Evolutionary conservation across 2,329 filamentous ascomycete genomes (phyloP), one percentile per base, ranked within the genome.

Genomic region (Xylaria sp.): DNA sequence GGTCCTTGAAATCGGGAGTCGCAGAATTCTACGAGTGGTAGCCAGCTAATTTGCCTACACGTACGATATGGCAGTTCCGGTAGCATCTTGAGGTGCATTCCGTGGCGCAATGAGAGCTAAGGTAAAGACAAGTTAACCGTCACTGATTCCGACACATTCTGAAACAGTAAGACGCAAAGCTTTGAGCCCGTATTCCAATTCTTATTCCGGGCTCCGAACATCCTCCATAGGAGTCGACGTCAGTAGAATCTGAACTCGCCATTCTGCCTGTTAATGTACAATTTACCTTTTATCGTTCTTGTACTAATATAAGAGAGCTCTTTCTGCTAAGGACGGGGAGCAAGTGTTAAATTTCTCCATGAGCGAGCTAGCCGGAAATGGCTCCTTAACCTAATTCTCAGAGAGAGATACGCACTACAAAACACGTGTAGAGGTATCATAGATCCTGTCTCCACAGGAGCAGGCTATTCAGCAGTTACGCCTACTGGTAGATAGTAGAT

Each of bases 81-180:
- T 64, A 56, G 41, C 34, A 60, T 61, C 63, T 66, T 25, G 56
- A 66, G 56, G 37, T 41, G 63, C 54, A 65, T 65, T 44, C 39
- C n/a, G 56, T 51, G 58, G 20, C 50, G 56, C 39, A 28, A 28
- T 28, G 28, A 28, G 48, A 55, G 58, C 55, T 48, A 32, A 28
- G 32, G 46, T 28, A 56, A 20, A 37, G 12, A 48, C 39, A 50
- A 46, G 56, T 62, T 63, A 44, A 63, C 32, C 15, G 58, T 58
- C 39, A 61, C 37, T 57, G 59, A 74, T 60, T 73, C 74, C 72
- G 71, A 75, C 70, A 71, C 69, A 65, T 68, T 46, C 72, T 75
- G 74, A 74, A 75, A 74, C 73, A 70, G 67, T 69, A 69, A 66
- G 69, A 73, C 58, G 61, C 64, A 70, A 28, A 25, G 37, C 25